Evolutionary conservation across 2,329 filamentous ascomycete genomes (phyloP), one percentile per base, ranked within the genome.

Genomic region (Verticillium tricorpus): DNA sequence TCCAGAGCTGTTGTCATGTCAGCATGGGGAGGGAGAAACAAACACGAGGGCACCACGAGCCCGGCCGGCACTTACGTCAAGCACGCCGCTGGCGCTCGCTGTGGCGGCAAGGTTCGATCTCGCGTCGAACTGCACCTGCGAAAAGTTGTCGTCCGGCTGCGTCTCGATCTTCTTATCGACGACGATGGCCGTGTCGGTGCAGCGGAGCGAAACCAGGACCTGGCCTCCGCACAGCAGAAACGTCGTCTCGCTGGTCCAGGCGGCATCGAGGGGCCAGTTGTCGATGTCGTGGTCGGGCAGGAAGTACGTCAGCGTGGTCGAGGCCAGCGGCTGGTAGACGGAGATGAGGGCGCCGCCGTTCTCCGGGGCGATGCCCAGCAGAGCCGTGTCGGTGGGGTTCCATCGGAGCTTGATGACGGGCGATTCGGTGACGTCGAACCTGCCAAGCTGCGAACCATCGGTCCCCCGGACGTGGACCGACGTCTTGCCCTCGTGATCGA

Each of bases 341-440:
- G 82, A 86, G n/a, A 88, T 75, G 2, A 85, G 72, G 9, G 83
- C 79, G 39, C 82, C 82, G 40, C 75, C 78, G 58, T 81, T 82
- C 61, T 83, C 80, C 0, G 85, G 84, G 2, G 83, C 83, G 55
- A 89, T 80, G 64, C 81, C 80, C 15, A 89, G 74, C 35, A 88
- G 78, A n/a, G 79, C 78, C 1, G 78, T 77, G 64, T 82, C 82
- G 65, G 74, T 79, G 2, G 81, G 82, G 68, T 85, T 88, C 85
- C 86, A 89, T 56, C 80, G 79, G 25, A 89, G 75, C 70, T 85
- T 87, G 67, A 86, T 81, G 57, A 89, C 77, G 15, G 86, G 85
- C n/a, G 85, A 80, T 66, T 87, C 85, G 40, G 83, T 76, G 31
- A 83, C 78, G 65, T 86, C 82, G 71, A 86, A 83, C 25, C 80